Evolutionary conservation across 805 yeast genomes (phyloP), one percentile per base, ranked within the genome.

Genomic region (Naumovozyma baii): DNA sequence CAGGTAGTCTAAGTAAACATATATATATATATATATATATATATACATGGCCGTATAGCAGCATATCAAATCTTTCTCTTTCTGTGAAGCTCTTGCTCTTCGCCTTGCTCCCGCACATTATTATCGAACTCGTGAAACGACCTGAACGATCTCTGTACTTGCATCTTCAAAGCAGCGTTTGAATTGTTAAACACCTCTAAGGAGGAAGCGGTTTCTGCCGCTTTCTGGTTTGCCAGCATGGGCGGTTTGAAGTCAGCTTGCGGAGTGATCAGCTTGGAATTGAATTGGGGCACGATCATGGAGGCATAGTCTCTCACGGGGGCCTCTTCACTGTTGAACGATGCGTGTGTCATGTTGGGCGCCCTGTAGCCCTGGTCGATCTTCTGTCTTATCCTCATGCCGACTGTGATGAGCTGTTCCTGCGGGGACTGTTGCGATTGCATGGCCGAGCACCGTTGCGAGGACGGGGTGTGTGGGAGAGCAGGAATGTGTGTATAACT

Each of bases 311-410:
- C 50, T 42, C 44, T 55, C 19, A 45, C 49, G 7, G 26, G 26
- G 26, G 36, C 44, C 3, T 25, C 40, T n/a, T 22, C 14, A 13
- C 13, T 29, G 13, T 33, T 20, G 20, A 39, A 32, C 18, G 44
- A 30, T 18, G 42, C 29, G 17, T 19, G 9, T 19, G 39, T 14
- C 20, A 32, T 15, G 36, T 40, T 29, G 15, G 7, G 5, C 10
- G 26, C 10, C 26, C 42, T 18, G 54, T 79, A 78, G 1, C 87
- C 87, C 33, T 78, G 77, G 26, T 73, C 67, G 3, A 81, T 75
- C 2, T 81, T 68, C 48, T 79, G 78, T 51, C 90, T 70, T 42
- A 82, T 74, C 45, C 85, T 68, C 85, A 79, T 80, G 0, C 86
- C 87, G 4, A 80, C 52, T 0, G 78, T 70, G 31, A 76, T 69